Base-by-base conservation (phyloP, 345 rosid species). In the Salix caprea region DNA sequence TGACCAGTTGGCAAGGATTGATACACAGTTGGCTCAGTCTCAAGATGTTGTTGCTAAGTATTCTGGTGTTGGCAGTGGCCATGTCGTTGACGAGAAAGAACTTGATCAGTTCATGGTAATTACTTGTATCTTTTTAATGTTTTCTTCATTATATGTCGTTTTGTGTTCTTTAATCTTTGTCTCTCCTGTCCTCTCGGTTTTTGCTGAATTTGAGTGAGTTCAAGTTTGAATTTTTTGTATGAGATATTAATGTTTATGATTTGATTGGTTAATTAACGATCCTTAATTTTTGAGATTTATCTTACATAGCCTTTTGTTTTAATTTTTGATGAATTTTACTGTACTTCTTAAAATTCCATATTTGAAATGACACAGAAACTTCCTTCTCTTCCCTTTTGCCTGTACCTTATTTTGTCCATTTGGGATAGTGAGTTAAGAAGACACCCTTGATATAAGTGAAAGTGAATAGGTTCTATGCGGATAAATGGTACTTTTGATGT, bases 31-130 rank as follows among this genome's bases (percentile, higher is more conserved):
- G 69, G 70, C 81, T 42, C 83, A 68, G 77, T 81, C 86, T 30
- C 81, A 73, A 70, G 80, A 82, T 36, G 82, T 85, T 34, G 34
- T 85, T 24, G 78, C 85, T 32, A 85, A 85, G 79, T 85, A 85
- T 70, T 85, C 88, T 16, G 82, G 77, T 42, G 70, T 78, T 7
- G 85, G 69, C 2, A 74, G 65, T 42, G 83, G 84, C 15, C 88
- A 73, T 7, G 74, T 75, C 21, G 69, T 70, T 9, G 86, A 83
- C 30, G 82, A 70, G 71, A 84, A 84, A 67, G 88, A 83, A 69
- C 86, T 86, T 30, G 88, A 86, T 67, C 88, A 83, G 74, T 83
- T 86, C 81, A 86, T 86, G 88, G 88, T 86, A 37, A 75, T 79
- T 77, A 16, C 23, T 42, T 16, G 61, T 6, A 5, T 11, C 65